Conservation (phyloP, 2,329 filamentous ascomycete genomes). For the Coleophoma cylindrospora region DNA sequence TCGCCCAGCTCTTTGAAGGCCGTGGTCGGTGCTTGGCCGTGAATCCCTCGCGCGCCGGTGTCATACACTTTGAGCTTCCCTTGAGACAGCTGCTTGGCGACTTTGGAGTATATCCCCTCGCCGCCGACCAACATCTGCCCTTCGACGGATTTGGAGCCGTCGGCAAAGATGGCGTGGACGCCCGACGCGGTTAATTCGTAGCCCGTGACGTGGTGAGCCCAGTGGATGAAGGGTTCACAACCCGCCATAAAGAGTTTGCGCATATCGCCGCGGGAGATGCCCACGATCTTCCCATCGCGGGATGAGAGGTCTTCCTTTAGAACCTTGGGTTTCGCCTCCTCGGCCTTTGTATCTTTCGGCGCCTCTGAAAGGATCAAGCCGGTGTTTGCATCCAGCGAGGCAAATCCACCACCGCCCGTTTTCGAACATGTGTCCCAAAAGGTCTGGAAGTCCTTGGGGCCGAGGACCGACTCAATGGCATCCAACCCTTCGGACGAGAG, state of each 20-base stretch:
- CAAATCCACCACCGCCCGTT: conserved; percentile 50
- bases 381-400: conserved; percentile 45
- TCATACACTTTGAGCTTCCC: conserved; percentile 58
- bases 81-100: conserved; percentile 53
- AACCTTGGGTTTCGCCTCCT: conserved; percentile 9
- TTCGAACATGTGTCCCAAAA: conserved; percentile 58
- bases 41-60: conserved; percentile 57
- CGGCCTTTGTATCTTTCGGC: conserved; percentile 18
- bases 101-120: conserved; percentile 56
- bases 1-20: conserved; percentile 59
- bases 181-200: conserved; percentile 52
- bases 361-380: conserved; percentile 35
- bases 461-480: conserved; percentile 54
- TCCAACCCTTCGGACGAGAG: conserved; percentile 51
- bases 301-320: conserved; percentile 34
- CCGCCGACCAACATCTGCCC: conserved; percentile 55
- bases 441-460: conserved; percentile 37
- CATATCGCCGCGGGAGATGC: conserved; percentile 61
- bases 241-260: conserved; percentile 51
- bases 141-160: conserved; percentile 53
- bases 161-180: conserved; percentile 52
- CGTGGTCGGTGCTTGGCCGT: conserved; percentile 57
- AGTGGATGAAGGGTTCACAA: conserved; percentile 48
- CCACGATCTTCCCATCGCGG: conserved; percentile 53
- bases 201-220: conserved; percentile 48